phyloP scores from a whole-genome alignment of 352 stramenopile genomes.

The Pythium apleroticum region DNA sequence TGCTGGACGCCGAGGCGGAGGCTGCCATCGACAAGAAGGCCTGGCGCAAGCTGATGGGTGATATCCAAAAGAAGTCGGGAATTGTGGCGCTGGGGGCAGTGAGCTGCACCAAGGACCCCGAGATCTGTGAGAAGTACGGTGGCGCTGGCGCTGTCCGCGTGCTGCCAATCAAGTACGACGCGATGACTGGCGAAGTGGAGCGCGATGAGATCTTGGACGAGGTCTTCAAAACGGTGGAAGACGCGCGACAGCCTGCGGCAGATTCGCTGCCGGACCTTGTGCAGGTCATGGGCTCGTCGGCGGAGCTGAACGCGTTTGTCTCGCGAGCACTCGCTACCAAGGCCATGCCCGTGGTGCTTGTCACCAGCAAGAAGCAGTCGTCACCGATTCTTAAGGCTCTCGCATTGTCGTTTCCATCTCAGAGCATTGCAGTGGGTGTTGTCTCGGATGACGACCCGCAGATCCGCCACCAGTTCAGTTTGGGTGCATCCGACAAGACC shows the following conservation, averaged over 20 bases:
- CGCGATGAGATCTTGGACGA: constrained; percentile 40
- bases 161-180: constrained; percentile 38
- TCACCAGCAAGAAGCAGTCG: constrained; percentile 54
- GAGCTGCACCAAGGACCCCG: constrained; percentile 45
- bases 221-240: constrained; percentile 45
- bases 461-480: constrained; percentile 62
- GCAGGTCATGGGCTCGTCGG: constrained; percentile 40
- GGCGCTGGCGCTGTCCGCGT: constrained; percentile 45
- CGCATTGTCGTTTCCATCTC: constrained; percentile 53
- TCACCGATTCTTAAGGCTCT: constrained; percentile 62
- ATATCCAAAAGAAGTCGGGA: constrained; percentile 58
- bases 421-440: constrained; percentile 53
- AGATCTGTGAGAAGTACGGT: constrained; percentile 52
- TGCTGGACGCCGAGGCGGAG: constrained; percentile 45
- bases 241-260: constrained; percentile 48
- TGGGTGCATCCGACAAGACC: constrained; percentile 38
- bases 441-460: constrained; percentile 54
- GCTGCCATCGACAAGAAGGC: constrained; percentile 30
- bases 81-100: constrained; percentile 59
- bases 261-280: constrained; percentile 49
- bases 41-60: constrained; percentile 49
- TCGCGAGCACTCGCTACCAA: constrained; percentile 33
- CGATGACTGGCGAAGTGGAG: constrained; percentile 26
- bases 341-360: constrained; percentile 57
- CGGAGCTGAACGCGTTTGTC: constrained; percentile 64